Conservation (phyloP, 2,329 filamentous ascomycete species). For the Pseudogymnoascus sp. region DNA sequence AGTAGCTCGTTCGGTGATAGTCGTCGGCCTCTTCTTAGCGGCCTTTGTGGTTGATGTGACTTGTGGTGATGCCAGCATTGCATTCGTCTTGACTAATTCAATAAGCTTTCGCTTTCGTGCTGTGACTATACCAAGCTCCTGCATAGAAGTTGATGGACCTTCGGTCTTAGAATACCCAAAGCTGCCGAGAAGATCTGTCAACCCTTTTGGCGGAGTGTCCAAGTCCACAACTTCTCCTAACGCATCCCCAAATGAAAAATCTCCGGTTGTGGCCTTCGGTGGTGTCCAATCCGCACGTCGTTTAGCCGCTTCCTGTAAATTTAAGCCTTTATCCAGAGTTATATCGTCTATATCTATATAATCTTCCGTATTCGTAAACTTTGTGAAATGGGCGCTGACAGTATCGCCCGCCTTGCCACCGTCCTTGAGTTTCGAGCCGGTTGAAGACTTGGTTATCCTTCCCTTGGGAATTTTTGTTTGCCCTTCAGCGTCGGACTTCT, state of each 20-base stretch:
- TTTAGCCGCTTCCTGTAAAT: constrained; percentile 36
- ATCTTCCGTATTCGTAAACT: constrained; percentile 2
- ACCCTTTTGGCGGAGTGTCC: not conserved
- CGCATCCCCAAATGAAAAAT: constrained; percentile 2
- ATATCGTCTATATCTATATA: constrained; percentile 1
- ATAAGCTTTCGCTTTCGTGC: constrained; percentile 49
- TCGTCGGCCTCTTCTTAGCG: constrained; percentile 61
- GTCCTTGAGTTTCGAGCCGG: constrained; percentile 15
- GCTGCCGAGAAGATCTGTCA: constrained; percentile 27
- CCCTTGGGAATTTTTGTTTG: constrained; percentile 28
- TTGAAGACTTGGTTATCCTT: constrained; percentile 28
- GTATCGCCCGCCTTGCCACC: constrained; percentile 21
- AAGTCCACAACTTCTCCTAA: not conserved
- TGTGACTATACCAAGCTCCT: constrained; percentile 8
- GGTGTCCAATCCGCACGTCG: constrained; percentile 63
- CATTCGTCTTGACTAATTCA: constrained; percentile 38
- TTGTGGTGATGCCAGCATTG: constrained; percentile 18
- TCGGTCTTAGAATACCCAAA: constrained; percentile 31
- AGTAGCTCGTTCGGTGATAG: constrained; percentile 70
- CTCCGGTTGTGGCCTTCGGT: constrained; percentile 35
- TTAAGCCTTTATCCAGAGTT: constrained; percentile 11
- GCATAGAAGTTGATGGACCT: constrained; percentile 11
- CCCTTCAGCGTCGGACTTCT: constrained; percentile 20
- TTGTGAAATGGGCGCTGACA: constrained; percentile 29
- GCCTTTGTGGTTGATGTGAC: constrained; percentile 41